Base-by-base conservation (phyloP, 306 rosid species). In the Neltuma alba region DNA sequence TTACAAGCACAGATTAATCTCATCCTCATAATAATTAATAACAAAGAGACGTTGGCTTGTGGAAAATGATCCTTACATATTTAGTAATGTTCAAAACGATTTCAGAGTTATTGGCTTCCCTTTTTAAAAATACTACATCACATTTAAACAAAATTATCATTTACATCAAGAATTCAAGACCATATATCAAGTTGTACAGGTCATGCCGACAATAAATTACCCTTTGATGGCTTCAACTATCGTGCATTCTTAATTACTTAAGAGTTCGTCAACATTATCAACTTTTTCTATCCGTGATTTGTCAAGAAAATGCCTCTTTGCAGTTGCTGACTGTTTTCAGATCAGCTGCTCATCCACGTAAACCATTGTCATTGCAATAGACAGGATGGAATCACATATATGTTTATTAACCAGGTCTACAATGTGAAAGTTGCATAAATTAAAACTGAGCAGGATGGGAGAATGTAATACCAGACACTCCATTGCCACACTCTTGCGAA, bases 401-500 rank as follows among this genome's bases (percentile, higher is more conserved):
- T 50, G 54, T 31, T 38, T 25, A 47, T 63, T 13, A 48, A 70
- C 63, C 25, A 73, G 55, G 50, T 74, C 70, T 6, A 65, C 3
- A 50, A 67, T 40, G 36, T 2, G 23, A 38, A 28, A 25, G 79
- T 57, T 70, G 41, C 41, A 48, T 70, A 70, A n/a, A 69, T 57
- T 27, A 36, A 72, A 85, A 58, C 4, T 57, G 45, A 44, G 58
- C 38, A 42, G 75, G 44, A 78, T 37, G 68, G 81, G 77, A 81
- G 61, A 40, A 18, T 66, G 54, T 74, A 50, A 77, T 78, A 95
- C 99, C 94, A 88, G 81, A 54, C 92, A 86, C 83, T 92, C 97
- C 44, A 95, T 84, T 74, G 99, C 98, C 83, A 95, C 91, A 45
- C 98, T 95, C 92, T 95, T 95, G 90, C 92, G 91, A 61, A 91